Percentiles rank a stretch among this genome's conserved stretches.
Conservation (phyloP, 2,329 filamentous ascomycete genomes). For the Pestalotiopsis sp. region DNA sequence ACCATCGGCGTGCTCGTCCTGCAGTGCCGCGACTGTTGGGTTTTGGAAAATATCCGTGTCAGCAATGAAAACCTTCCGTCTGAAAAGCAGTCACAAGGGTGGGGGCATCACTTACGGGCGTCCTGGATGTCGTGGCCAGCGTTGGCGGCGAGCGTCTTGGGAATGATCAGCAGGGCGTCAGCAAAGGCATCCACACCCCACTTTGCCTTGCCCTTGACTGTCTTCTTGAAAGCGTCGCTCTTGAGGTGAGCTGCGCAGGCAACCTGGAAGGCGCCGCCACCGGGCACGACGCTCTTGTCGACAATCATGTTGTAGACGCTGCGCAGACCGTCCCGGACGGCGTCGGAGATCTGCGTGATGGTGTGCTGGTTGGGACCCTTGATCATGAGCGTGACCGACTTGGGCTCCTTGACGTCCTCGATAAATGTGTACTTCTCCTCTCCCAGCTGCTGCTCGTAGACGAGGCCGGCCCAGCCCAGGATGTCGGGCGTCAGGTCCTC, state of each 20-base stretch:
- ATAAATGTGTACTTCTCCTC: constrained; percentile 99
- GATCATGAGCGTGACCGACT: constrained; percentile 96
- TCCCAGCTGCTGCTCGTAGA: constrained; percentile 95
- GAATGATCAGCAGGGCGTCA: constrained; percentile 91
- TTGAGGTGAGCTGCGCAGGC: constrained; percentile 86
- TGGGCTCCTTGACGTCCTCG: constrained; percentile 97
- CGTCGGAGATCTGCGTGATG: constrained; percentile 94
- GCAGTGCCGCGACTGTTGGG: constrained; percentile 72
- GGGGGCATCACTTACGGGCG: constrained; percentile 68
- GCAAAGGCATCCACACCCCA: constrained; percentile 94
- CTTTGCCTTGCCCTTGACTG: constrained; percentile 97
- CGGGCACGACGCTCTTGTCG: constrained; percentile 93
- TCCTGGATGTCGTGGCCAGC: constrained; percentile 97
- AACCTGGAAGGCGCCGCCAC: constrained; percentile 93
- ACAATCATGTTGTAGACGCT: constrained; percentile 99
- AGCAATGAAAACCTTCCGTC: neutral
- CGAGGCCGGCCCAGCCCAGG: constrained; percentile 92
- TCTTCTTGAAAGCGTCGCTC: constrained; percentile 83
- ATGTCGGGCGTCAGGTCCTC: constrained; percentile 87
- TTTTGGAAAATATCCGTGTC: constrained; percentile 6
- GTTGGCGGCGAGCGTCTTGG: constrained; percentile 95
- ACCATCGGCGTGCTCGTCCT: constrained; percentile 84
- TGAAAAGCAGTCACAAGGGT: no score
- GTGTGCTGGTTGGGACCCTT: constrained; percentile 98
- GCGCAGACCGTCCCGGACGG: constrained; percentile 89